These are phyloP conservation scores for Yamadazyma mexicana DNA, from an alignment of 1,139 yeast genomes.

Conservation along the genomic window DNA sequence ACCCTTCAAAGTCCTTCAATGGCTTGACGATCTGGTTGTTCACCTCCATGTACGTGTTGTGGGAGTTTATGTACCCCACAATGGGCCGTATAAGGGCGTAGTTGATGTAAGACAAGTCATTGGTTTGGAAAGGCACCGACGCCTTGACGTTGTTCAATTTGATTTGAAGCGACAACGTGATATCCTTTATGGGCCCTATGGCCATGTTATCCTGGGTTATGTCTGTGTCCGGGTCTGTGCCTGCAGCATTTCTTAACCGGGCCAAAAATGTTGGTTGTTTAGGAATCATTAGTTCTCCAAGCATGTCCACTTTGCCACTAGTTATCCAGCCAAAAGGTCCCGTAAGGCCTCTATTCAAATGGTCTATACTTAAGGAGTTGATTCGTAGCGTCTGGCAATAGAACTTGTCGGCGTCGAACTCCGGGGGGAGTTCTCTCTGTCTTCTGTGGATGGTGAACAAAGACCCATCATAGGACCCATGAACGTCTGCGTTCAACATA, in stretches of 20 bases:
- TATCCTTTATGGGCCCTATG: slow-evolving; percentile 31
- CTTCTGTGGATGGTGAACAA: slow-evolving; percentile 86
- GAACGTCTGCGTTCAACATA: slow-evolving; percentile 78
- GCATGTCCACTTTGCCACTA: slow-evolving; percentile 85
- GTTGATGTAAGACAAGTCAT: slow-evolving; percentile 83
- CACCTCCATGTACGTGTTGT: slow-evolving; percentile 86
- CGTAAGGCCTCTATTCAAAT: slow-evolving; percentile 80
- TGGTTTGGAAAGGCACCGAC: slow-evolving; percentile 79
- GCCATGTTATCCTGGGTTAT: slow-evolving; percentile 16
- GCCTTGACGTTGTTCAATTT: slow-evolving; percentile 86
- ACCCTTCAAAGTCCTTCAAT: slow-evolving; percentile 82
- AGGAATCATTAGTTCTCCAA: slow-evolving; percentile 87
- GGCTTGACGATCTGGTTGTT: slow-evolving; percentile 81
- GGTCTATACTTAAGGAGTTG: slow-evolving; percentile 84
- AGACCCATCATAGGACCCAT: slow-evolving; percentile 92
- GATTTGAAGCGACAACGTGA: slow-evolving; percentile 63
- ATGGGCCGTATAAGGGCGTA: slow-evolving; percentile 92
- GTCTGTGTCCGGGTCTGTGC: background rate
- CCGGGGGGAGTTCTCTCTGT: slow-evolving; percentile 48
- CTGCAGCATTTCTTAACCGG: background rate
- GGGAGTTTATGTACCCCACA: slow-evolving; percentile 90
- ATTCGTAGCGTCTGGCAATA: slow-evolving; percentile 77
- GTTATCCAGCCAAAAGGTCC: slow-evolving; percentile 99
- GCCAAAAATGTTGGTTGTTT: slow-evolving; percentile 32
- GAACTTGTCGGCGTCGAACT: slow-evolving; percentile 6